These are phyloP conservation scores for Amorphotheca resinae DNA, from an alignment of 495 filamentous ascomycete genomes.

Conservation along the genomic window DNA sequence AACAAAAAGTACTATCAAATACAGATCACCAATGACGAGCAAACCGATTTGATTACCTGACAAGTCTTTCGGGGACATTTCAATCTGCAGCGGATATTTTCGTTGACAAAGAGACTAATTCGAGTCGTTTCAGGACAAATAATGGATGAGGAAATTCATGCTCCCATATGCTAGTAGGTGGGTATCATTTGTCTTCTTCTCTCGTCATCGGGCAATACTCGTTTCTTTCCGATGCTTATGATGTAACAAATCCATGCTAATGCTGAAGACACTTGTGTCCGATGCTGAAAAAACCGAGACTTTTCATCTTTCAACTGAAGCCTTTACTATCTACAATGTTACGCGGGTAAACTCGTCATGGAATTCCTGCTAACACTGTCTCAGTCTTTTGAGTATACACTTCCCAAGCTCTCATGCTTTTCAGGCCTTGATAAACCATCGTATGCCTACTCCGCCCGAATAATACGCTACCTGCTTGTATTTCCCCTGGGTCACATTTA, in stretches of 20 bases:
- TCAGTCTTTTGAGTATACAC: too few species aligned
- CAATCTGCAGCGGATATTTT: too few species aligned
- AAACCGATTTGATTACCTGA: conserved; percentile 25
- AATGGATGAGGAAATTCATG: not conserved
- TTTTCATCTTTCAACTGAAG: conserved; percentile 28
- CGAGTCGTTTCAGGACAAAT: too few species aligned
- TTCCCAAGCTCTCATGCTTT: too few species aligned
- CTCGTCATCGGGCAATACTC: not conserved
- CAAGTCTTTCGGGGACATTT: too few species aligned
- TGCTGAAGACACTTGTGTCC: conserved; percentile 18
- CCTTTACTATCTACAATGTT: conserved; percentile 1
- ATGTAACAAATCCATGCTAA: conserved; percentile 25
- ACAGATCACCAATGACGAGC: conserved; percentile 18
- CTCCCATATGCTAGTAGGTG: not conserved
- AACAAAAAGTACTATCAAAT: conserved; percentile 23
- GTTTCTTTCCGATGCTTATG: conserved; percentile 11
- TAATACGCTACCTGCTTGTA: too few species aligned
- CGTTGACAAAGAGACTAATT: too few species aligned
- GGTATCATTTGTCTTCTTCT: conserved; percentile 2
- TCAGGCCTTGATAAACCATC: too few species aligned
- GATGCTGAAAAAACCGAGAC: conserved; percentile 20
- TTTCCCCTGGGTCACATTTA: too few species aligned
- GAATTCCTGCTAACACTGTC: not conserved
- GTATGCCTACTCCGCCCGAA: too few species aligned
- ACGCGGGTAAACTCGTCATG: not conserved